Percentiles rank a stretch among this genome's conserved stretches.
phyloP scores from a whole-genome alignment of 306 rosid species.

The Cicer chorassanicum region DNA sequence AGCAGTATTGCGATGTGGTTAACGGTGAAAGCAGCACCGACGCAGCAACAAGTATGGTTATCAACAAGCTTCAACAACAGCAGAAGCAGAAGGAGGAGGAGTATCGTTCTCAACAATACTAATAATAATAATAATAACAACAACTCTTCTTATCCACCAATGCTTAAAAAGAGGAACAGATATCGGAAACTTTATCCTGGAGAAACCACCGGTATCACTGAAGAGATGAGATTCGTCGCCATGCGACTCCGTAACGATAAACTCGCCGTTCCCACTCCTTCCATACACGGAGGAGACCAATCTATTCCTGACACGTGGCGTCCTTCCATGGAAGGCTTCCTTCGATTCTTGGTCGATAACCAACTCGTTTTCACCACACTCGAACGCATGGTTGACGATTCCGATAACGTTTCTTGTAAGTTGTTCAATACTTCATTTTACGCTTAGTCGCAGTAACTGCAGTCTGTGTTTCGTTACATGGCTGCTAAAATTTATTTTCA shows the following conservation, averaged over 20 bases:
- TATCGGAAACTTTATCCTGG: slow-evolving; percentile 79
- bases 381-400: slow-evolving; percentile 80
- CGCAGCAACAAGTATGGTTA: slow-evolving; percentile 27
- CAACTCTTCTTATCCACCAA: slow-evolving; percentile 37
- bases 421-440: background rate
- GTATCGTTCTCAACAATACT: background rate
- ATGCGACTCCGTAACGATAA: slow-evolving; percentile 75
- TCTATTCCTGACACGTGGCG: slow-evolving; percentile 52
- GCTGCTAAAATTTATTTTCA: no score
- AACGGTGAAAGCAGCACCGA: slow-evolving; percentile 41
- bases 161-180: slow-evolving; percentile 56
- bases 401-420: slow-evolving; percentile 72
- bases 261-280: slow-evolving; percentile 22
- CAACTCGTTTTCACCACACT: slow-evolving; percentile 69
- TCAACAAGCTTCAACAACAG: background rate
- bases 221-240: slow-evolving; percentile 94
- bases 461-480: background rate
- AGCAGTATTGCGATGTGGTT: slow-evolving; percentile 43
- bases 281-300: background rate
- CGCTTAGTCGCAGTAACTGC: no score
- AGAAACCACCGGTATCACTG: slow-evolving; percentile 78
- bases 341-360: slow-evolving; percentile 72
- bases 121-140: background rate
- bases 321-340: slow-evolving; percentile 70
- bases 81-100: background rate